Base-by-base conservation (phyloP, 163 green algal genomes). In the Picocystis sp. region DNA sequence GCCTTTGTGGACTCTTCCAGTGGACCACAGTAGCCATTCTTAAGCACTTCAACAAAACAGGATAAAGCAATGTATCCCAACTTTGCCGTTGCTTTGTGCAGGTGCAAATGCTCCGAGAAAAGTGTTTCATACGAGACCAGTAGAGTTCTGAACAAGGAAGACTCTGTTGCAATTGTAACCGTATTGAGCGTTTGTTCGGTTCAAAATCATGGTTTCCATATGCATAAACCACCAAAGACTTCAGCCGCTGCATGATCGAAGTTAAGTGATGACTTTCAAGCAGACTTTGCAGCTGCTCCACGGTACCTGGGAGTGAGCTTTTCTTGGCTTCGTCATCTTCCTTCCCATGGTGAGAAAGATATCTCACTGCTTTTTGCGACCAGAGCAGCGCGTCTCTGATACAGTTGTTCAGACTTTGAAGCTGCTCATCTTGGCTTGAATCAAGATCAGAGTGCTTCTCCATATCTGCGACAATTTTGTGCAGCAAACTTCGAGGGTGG, bases 21-120 rank as follows among this genome's bases (percentile, higher is more conserved):
- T 0, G 76, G 66, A 47, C 74, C 82, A 73, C 89, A 98, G 71
- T 91, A 98, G 33, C 89, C 89, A 50, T 95, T 75, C 42, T 70
- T 57, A 22, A 83, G 57, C 11, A 98, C 53, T 3, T 68, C 80
- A 2, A 64, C 67, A 53, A 95, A 78, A 25, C 96, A 56, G 34
- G 69, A 71, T 43, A 58, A 74, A 29, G 63, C 62, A 9, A 98
- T 70, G 60, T 92, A 87, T 41, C 60, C 62, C 23, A 98, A 72
- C 76, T 97, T 98, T 43, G 62, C 55, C 1, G 62, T 59, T 1
- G 71, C 72, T 19, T 48, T 77, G 47, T 45, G 46, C 22, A 62
- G 45, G 11, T 22, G 13, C 53, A 29, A 21, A 24, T n/a, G 12
- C 33, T 54, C 24, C 3, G 38, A 10, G 47, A 34, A 34, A 3